Evolutionary conservation across 768 basidiomycete genomes (phyloP).

Genomic region (Xanthoconium stramineum): DNA sequence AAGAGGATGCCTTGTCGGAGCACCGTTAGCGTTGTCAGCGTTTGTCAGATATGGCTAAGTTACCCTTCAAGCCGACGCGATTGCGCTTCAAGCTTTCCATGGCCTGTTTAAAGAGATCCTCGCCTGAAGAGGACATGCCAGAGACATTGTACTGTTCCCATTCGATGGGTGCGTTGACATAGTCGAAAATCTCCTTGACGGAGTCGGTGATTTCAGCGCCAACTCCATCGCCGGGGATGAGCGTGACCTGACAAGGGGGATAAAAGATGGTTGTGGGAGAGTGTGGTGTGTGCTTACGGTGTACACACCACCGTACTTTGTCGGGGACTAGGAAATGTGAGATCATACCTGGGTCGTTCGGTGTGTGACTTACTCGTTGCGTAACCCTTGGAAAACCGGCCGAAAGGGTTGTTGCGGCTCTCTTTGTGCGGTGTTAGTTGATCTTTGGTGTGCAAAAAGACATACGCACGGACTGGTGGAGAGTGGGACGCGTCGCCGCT

Average conservation of each 20-base stretch:
- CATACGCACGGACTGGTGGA: constrained; percentile 49
- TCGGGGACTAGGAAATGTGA: constrained; percentile 56
- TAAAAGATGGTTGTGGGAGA: constrained; percentile 17
- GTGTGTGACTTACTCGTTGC: constrained; percentile 51
- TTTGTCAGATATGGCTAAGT: neutral
- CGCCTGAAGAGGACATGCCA: constrained; percentile 90
- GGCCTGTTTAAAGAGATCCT: constrained; percentile 93
- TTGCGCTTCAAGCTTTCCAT: constrained; percentile 98
- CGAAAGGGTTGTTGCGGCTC: constrained; percentile 72
- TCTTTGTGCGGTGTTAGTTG: constrained; percentile 36
- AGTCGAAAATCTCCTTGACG: constrained; percentile 98
- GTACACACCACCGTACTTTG: constrained; percentile 92
- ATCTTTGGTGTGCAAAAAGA: neutral
- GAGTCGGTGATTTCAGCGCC: constrained; percentile 97
- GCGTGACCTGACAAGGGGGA: constrained; percentile 66
- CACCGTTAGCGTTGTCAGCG: constrained; percentile 2
- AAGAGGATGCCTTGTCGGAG: constrained; percentile 82
- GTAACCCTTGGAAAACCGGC: constrained; percentile 76
- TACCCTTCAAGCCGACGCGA: constrained; percentile 97
- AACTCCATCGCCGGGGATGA: constrained; percentile 98
- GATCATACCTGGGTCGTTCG: constrained; percentile 2
- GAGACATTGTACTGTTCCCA: constrained; percentile 99
- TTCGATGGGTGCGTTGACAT: constrained; percentile 96
- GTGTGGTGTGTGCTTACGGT: constrained; percentile 51
- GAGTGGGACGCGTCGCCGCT: constrained; percentile 50